Evolutionary conservation across 495 filamentous ascomycete genomes (phyloP), one percentile per base, ranked within the genome.

Genomic region (Aspergillus sparsus): DNA sequence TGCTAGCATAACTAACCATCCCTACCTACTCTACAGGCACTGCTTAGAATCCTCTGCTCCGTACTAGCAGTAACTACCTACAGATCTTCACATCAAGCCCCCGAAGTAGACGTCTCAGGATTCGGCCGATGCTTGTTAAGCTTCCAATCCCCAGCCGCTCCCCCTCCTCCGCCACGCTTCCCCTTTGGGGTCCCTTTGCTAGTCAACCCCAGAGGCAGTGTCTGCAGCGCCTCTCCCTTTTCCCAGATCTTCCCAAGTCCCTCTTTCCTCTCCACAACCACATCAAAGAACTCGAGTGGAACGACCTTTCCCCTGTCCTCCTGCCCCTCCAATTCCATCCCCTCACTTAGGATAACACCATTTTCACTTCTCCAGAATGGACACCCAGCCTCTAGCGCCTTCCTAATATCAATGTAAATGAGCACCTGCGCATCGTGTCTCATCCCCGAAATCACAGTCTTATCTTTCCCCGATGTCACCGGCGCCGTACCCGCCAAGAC

Each of bases 321-420:
- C 36, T 62, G 49, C 4, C 45, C 47, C 45, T 60, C 65, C 5
- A 54, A 57, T 16, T 62, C 54, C n/a, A 79, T 54, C 3, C 77
- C 81, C 60, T 82, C 81, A 37, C 77, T 82, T 7, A 83, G 68
- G 51, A 83, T 74, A 2, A 93, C 94, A 2, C 86, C 91, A 71
- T 98, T 98, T 55, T 90, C 90, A 72, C 89, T 92, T 58, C 84
- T 71, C 87, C 89, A 97, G 82, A 94, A 97, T 68, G 94, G 76
- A 57, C 84, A 88, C 0, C 81, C 83, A 13, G 84, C 83, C 15
- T 75, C 74, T 44, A 91, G 66, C 34, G 89, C 87, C 61, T 76
- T 80, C 68, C 74, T 74, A 41, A 96, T 74, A 73, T 98, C 88
- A 32, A 96, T 77, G 68, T 89, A 94, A 32, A 98, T 81, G 27